Percentiles rank a stretch among this genome's conserved stretches.
These are phyloP conservation scores for Carex sylvatica DNA, from an alignment of 202 grass and related monocot species.

Conservation along the genomic window DNA sequence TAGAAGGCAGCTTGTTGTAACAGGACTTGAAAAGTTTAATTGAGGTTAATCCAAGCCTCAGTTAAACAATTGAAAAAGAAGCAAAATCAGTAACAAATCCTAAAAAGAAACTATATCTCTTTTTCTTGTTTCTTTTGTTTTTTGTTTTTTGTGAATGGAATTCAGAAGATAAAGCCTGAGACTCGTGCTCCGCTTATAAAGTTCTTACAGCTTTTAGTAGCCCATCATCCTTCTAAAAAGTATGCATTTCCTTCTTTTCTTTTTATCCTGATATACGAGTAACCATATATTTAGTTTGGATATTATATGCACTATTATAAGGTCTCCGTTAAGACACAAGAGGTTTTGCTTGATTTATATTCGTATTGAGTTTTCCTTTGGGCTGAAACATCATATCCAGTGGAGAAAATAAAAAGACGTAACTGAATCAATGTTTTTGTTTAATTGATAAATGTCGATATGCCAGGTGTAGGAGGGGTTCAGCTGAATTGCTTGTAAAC, in stretches of 20 bases:
- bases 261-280: conserved; percentile 13
- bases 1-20: conserved; percentile 1
- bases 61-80: neutral
- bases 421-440: neutral
- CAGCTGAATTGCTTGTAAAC: conserved; percentile 77
- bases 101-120: conserved; percentile 10
- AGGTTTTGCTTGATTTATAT: neutral
- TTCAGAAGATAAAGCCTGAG: conserved; percentile 84
- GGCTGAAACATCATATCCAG: neutral
- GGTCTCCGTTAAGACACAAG: neutral
- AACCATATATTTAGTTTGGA: neutral
- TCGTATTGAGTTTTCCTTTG: neutral
- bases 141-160: conserved; percentile 21
- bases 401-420: neutral
- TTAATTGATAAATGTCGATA: conserved; percentile 5
- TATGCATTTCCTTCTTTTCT: conserved; percentile 30
- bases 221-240: conserved; percentile 98
- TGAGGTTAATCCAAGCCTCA: conserved; percentile 1
- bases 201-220: conserved; percentile 88
- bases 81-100: neutral
- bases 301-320: neutral
- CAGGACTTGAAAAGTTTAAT: neutral
- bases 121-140: conserved; percentile 28
- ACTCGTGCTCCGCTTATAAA: conserved; percentile 71
- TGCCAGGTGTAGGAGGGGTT: conserved; percentile 81